phyloP scores from a whole-genome alignment of 1,139 yeast species.

The Yamadazyma atmosphaerica region DNA sequence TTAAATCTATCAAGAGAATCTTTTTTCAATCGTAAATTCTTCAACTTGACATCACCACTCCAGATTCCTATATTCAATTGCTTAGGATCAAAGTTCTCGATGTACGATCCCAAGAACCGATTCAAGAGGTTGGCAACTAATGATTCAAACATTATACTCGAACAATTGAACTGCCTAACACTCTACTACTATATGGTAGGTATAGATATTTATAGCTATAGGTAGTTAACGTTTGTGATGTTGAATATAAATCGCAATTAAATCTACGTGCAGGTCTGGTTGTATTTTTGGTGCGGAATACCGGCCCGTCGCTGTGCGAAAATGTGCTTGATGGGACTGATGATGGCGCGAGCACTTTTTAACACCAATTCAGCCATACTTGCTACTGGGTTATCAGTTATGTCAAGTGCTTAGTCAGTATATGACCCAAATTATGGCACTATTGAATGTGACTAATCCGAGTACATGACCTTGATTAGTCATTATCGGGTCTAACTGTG shows the following conservation, averaged over 20 bases:
- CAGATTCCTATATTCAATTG: conserved; percentile 95
- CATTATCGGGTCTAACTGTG: background rate
- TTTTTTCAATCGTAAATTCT: conserved; percentile 71
- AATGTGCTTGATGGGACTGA: no score
- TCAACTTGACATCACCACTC: conserved; percentile 94
- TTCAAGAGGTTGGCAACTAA: conserved; percentile 56
- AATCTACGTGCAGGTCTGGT: background rate
- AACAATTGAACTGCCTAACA: background rate
- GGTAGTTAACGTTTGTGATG: background rate
- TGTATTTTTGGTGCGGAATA: background rate
- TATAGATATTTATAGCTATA: background rate
- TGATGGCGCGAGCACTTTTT: no score
- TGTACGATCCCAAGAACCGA: conserved; percentile 65
- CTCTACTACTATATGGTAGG: background rate
- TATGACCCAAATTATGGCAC: background rate
- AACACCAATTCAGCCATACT: no score
- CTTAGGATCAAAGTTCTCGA: conserved; percentile 92
- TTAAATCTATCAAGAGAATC: conserved; percentile 85
- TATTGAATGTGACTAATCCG: no score
- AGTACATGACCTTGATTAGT: conserved; percentile 1
- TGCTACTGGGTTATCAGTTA: background rate
- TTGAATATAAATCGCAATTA: background rate
- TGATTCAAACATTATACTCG: conserved; percentile 54
- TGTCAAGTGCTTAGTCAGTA: background rate
- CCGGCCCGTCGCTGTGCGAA: background rate